These are phyloP conservation scores for Boletus sp. DNA, from an alignment of 768 basidiomycete genomes.

Conservation along the genomic window DNA sequence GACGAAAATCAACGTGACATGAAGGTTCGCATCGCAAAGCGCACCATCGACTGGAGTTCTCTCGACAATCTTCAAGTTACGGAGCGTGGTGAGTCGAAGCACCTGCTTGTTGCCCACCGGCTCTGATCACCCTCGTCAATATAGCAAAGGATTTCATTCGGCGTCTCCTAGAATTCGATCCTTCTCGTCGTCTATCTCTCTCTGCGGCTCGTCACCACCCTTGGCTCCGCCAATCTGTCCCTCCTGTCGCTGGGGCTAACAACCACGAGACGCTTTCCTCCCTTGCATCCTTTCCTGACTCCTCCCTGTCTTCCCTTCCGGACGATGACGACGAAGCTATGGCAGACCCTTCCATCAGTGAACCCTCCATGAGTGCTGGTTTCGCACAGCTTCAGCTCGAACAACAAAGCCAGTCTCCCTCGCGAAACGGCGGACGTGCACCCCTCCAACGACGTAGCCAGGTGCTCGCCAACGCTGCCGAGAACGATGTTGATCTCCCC, in stretches of 20 bases:
- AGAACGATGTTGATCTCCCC: slow-evolving; percentile 37
- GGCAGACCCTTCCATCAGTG: slow-evolving; percentile 7
- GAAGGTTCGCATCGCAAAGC: slow-evolving; percentile 53
- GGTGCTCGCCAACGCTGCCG: slow-evolving; percentile 45
- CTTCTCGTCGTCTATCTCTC: slow-evolving; percentile 67
- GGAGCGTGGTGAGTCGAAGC: slow-evolving; percentile 40
- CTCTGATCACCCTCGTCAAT: slow-evolving; percentile 31
- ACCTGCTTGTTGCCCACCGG: background rate
- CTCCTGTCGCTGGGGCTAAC: background rate
- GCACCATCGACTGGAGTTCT: slow-evolving; percentile 58
- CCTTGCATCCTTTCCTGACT: slow-evolving; percentile 9
- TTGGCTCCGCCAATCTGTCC: slow-evolving; percentile 52
- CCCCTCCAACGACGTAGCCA: slow-evolving; percentile 47
- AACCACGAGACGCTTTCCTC: slow-evolving; percentile 2
- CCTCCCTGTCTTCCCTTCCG: slow-evolving; percentile 22
- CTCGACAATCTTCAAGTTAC: slow-evolving; percentile 43
- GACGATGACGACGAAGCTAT: slow-evolving; percentile 21
- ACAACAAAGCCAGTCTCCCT: slow-evolving; percentile 11
- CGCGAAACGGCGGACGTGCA: slow-evolving; percentile 13
- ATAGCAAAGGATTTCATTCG: slow-evolving; percentile 66
- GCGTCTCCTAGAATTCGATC: slow-evolving; percentile 61
- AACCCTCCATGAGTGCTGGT: slow-evolving; percentile 31
- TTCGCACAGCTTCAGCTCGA: slow-evolving; percentile 34
- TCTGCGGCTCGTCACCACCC: slow-evolving; percentile 64
- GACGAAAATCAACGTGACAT: slow-evolving; percentile 60